Base-by-base conservation (phyloP, 2,329 filamentous ascomycete genomes). In the Graphilbum ipis-grandicollis region DNA sequence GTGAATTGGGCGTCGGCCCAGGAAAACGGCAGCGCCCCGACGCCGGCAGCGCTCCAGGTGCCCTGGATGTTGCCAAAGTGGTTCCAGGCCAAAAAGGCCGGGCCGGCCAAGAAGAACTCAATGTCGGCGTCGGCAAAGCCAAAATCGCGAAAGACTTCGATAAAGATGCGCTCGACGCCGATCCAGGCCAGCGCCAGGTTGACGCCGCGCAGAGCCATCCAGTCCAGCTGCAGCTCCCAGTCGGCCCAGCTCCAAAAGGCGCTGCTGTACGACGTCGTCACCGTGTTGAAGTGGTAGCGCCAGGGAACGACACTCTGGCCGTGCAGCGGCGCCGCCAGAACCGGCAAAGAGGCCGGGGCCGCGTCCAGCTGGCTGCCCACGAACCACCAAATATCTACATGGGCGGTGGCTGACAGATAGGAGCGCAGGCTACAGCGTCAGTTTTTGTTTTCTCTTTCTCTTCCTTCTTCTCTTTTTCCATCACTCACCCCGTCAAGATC, bases 41-140 rank as follows among this genome's bases (percentile, higher is more conserved):
- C 56, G n/a, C n/a, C n/a, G n/a, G n/a, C n/a, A n/a, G n/a, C n/a
- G 21, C 6, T 23, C 65, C 63, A 68, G 1, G 60, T 63, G 8
- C 60, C 58, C 43, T 66, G 62, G 15, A 65, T 66, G 43, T 68
- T 69, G 9, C 63, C 65, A 38, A 69, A 62, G n/a, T 62, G 58
- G 42, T 68, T 67, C 64, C 64, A 69, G 10, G 63, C 52, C 39
- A 64, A 61, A 39, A 67, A 68, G 0, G 63, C 62, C 1, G 65
- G 64, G 0, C 64, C 63, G 34, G 57, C 63, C 36, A 68, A 52
- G 46, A 64, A 68, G 2, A 54, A 48, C 2, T 51, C 35, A 33
- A 67, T 63, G 19, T 68, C 61, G 5, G 49, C 44, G 28, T 62
- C 50, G 0, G 52, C 56, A 28, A 68, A 52, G 8, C 61, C 59